Percentiles rank a stretch among this genome's conserved stretches.
Evolutionary conservation across 2,329 filamentous ascomycete species (phyloP).

Genomic region (Ophiostoma sp.): DNA sequence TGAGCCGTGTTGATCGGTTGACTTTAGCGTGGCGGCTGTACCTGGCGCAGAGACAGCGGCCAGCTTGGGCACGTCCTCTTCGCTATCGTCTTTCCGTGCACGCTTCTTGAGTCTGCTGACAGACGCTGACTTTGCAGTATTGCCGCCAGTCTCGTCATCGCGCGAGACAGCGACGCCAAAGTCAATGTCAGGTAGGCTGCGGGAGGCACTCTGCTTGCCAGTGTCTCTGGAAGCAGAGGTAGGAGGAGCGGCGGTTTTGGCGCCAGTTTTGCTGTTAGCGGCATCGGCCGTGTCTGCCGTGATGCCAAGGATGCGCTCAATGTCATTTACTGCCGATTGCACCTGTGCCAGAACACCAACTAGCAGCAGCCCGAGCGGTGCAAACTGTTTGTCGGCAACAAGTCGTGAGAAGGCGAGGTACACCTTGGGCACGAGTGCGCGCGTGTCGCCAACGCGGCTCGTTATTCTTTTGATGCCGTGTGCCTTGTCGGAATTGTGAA

Average conservation of each 20-base stretch:
- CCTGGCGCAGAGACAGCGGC: neutral
- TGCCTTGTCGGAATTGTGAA: slow-evolving; percentile 30
- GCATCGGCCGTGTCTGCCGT: neutral
- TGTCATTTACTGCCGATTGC: neutral
- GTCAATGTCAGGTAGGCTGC: slow-evolving; percentile 21
- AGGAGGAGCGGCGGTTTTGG: neutral
- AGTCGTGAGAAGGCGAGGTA: slow-evolving; percentile 62
- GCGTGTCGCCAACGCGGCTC: slow-evolving; percentile 37
- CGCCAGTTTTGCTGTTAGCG: neutral
- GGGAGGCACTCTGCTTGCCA: neutral
- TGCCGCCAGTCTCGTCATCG: neutral
- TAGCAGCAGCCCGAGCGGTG: slow-evolving; percentile 63
- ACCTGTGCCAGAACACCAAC: slow-evolving; percentile 56
- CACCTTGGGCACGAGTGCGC: slow-evolving; percentile 38
- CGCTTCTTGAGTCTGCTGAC: slow-evolving; percentile 3
- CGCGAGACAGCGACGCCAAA: slow-evolving; percentile 23
- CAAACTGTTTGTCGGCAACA: slow-evolving; percentile 66
- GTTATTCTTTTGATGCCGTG: slow-evolving; percentile 6
- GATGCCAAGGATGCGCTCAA: neutral
- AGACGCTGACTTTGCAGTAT: neutral
- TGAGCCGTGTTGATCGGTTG: neutral
- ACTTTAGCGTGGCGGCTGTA: neutral
- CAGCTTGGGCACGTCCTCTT: slow-evolving; percentile 23
- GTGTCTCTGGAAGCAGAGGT: neutral
- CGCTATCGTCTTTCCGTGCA: slow-evolving; percentile 42